phyloP scores from a whole-genome alignment of 2,329 filamentous ascomycete genomes.

The Xylogone sp. region DNA sequence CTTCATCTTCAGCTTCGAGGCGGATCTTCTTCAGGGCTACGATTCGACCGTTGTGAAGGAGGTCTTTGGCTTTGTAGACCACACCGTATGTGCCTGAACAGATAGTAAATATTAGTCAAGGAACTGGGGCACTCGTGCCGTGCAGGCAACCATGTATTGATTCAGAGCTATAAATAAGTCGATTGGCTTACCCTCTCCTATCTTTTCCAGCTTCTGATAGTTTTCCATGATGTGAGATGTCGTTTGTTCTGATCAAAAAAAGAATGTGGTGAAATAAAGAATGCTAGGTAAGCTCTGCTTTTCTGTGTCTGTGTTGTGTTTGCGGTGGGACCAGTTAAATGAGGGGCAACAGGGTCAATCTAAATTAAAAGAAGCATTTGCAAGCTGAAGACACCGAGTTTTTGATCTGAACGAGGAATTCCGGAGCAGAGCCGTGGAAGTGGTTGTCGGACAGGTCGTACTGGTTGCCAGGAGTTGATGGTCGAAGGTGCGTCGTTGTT shows the following conservation, averaged over 20 bases:
- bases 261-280: conserved; percentile 24
- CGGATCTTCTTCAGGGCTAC: conserved; percentile 92
- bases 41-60: conserved; percentile 76
- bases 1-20: conserved; percentile 91
- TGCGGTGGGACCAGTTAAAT: conserved; percentile 26
- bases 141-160: background rate
- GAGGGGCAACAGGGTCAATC: conserved; percentile 19
- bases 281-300: conserved; percentile 25
- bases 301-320: conserved; percentile 14
- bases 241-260: conserved; percentile 14
- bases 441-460: conserved; percentile 10
- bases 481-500: conserved; percentile 13
- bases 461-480: conserved; percentile 7
- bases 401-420: background rate
- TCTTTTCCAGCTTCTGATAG: conserved; percentile 95
- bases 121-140: background rate
- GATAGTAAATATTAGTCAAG: background rate
- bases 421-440: background rate
- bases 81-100: conserved; percentile 83
- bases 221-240: conserved; percentile 68
- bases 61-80: conserved; percentile 89
- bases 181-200: conserved; percentile 74
- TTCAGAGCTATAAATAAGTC: background rate
- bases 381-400: conserved; percentile 1
- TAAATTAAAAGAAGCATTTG: background rate